Percentiles rank a stretch among this genome's conserved stretches.
Conservation (phyloP, 1,284 basidiomycete species). For the Trametes polyzona region DNA sequence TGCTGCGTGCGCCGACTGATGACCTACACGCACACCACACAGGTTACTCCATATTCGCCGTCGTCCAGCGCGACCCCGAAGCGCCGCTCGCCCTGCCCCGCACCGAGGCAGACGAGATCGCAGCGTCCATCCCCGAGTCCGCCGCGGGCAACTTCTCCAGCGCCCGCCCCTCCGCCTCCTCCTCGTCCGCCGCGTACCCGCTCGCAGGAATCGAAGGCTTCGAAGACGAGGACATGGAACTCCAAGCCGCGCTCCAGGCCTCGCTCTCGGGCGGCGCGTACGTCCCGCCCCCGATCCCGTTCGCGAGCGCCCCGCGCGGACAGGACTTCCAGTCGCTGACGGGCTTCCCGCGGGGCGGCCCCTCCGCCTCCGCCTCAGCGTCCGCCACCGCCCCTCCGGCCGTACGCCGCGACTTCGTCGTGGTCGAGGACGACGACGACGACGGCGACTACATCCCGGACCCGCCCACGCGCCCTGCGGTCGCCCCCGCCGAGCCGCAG, state of each 20-base stretch:
- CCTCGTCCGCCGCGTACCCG: slow-evolving; percentile 8
- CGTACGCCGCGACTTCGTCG: slow-evolving; percentile 11
- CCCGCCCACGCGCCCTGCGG: background rate
- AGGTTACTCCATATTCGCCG: slow-evolving; percentile 92
- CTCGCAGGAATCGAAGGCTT: slow-evolving; percentile 43
- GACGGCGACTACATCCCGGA: slow-evolving; percentile 17
- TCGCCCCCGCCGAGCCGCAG: slow-evolving; percentile 16
- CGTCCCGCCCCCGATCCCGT: slow-evolving; percentile 3
- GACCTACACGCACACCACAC: background rate
- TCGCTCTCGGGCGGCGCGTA: slow-evolving; percentile 49
- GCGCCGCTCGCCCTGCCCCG: slow-evolving; percentile 56
- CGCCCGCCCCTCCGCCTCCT: slow-evolving; percentile 23
- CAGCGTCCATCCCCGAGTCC: slow-evolving; percentile 59
- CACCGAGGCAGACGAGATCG: slow-evolving; percentile 68
- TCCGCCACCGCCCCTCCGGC: background rate
- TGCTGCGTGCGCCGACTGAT: background rate
- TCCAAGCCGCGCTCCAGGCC: slow-evolving; percentile 86
- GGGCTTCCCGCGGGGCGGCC: background rate
- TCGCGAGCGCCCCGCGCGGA: background rate
- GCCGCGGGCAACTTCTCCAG: slow-evolving; percentile 34
- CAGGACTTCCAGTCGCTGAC: background rate
- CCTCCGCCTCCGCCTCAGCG: background rate
- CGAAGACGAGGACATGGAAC: slow-evolving; percentile 86
- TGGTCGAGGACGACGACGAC: slow-evolving; percentile 24
- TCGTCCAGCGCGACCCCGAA: slow-evolving; percentile 58